A percentile compares a stretch with the other conserved stretches of the same genome.
Evolutionary conservation across 139 green algal genomes (phyloP).

Genomic region (Spirogloea muscicola): DNA sequence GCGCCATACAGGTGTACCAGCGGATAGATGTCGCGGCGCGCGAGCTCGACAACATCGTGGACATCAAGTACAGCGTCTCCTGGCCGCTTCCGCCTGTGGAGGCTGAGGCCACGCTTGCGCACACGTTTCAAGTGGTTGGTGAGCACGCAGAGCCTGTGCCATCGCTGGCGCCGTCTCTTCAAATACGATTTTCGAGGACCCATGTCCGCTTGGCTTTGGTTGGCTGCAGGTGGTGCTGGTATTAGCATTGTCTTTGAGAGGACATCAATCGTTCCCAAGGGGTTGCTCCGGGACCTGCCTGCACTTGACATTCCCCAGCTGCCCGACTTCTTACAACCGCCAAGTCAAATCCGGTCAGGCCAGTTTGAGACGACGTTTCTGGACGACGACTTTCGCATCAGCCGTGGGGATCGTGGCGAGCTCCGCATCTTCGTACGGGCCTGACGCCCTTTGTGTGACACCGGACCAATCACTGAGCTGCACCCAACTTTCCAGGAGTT

Average conservation of each 20-base stretch:
- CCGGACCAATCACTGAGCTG: too few relatives aligned
- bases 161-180: neutral
- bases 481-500: too few relatives aligned
- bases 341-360: neutral
- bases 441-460: too few relatives aligned
- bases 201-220: too few relatives aligned
- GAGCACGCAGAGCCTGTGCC: neutral
- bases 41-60: constrained; percentile 41
- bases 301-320: constrained; percentile 5
- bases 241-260: constrained; percentile 20
- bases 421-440: constrained; percentile 36
- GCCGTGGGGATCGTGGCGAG: constrained; percentile 27
- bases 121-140: constrained; percentile 31
- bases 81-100: constrained; percentile 34
- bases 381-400: constrained; percentile 21
- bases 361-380: constrained; percentile 36
- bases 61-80: constrained; percentile 11
- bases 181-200: neutral
- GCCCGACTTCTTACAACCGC: constrained; percentile 10
- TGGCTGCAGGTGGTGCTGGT: constrained; percentile 6
- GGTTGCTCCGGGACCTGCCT: neutral
- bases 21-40: constrained; percentile 13
- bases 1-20: constrained; percentile 44
- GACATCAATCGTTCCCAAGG: neutral
- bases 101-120: constrained; percentile 21